Base-by-base conservation (phyloP, 139 green algal species). In the Pseudopediastrum boryanum region DNA sequence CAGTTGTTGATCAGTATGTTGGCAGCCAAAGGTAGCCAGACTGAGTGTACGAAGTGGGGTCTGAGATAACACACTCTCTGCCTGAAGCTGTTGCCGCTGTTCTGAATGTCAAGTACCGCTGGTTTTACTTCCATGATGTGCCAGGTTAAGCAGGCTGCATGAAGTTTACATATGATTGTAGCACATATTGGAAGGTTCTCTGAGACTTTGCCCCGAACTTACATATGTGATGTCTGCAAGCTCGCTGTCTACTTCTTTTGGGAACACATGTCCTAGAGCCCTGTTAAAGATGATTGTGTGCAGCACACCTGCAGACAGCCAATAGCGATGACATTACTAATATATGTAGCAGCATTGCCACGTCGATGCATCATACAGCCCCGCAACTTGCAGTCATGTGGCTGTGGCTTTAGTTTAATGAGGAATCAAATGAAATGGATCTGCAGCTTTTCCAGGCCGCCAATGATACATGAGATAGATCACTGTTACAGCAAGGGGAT, bases 221-320 rank as follows among this genome's bases (percentile, higher is more conserved):
- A 96, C 94, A 82, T 96, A 98, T 16, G 91, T 96, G 31, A 98
- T 80, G 52, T 98, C 90, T 52, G 98, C 94, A 2, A 98, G 89
- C 81, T 98, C 91, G 7, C 83, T 92, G 70, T 97, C 93, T 10
- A 94, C 86, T 41, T 98, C 95, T 3, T 79, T 44, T 0, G 95
- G 93, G 27, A 79, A 79, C 4, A 97, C 89, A 23, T 89, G 83
- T 1, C 95, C 95, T 19, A 98, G 84, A 2, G 95, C 87, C 2
- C 95, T 74, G 79, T 94, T 94, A 79, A 98, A 98, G 3, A 98
- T 77, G 42, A 98, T 95, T 25, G 95, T 98, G 83, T 98, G 95
- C 42, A 98, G 62, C 23, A 98, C 41, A 69, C 89, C 86, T 89
- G n/a, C n/a, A n/a, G n/a, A n/a, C n/a, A n/a, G n/a, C n/a, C n/a